Base-by-base conservation (phyloP, 2,329 filamentous ascomycete species). In the Pseudocercospora fuligena region DNA sequence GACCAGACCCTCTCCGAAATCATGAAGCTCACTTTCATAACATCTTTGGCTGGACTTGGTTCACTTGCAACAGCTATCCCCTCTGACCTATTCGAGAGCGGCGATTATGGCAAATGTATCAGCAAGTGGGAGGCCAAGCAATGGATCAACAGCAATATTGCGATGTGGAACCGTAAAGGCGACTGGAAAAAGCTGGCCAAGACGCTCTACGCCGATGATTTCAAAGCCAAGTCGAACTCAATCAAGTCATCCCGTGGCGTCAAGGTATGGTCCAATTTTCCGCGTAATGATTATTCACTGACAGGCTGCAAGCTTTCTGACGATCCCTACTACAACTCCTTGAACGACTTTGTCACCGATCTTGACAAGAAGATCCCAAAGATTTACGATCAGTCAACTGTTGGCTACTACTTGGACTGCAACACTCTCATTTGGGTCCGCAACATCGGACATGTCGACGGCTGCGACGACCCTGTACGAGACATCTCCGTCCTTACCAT, bases 11-110 rank as follows among this genome's bases (percentile, higher is more conserved):
- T 25, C 3, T n/a, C 16, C n/a, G 16, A 27, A 33, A 11, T 14
- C 25, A 56, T 56, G 51, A 56, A 56, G 51, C 51, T 56, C 16
- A 56, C 51, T 7, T 2, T 56, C 51, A n/a, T 56, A 33, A 56
- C 51, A 16, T 56, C 51, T 16, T 25, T 31, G 23, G 16, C 25
- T 4, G 51, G 51, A 56, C 51, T 56, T n/a, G 27, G 23, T n/a
- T 16, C 51, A 8, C 51, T 56, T 11, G 51, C 25, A 0, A 27
- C 27, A 8, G 51, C 23, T 14, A 19, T 56, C 9, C 51, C 51
- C 5, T 29, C 51, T n/a, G 51, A 31, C 5, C 51, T 31, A 1
- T n/a, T 31, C 3, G 25, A 56, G 9, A 8, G 51, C 0, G 51
- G 25, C 27, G 51, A 51, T 9, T 56, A 29, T 31, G 51, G 51